These are phyloP conservation scores for Bipolaris gigantea DNA, from an alignment of 2,329 filamentous ascomycete species.

Conservation along the genomic window DNA sequence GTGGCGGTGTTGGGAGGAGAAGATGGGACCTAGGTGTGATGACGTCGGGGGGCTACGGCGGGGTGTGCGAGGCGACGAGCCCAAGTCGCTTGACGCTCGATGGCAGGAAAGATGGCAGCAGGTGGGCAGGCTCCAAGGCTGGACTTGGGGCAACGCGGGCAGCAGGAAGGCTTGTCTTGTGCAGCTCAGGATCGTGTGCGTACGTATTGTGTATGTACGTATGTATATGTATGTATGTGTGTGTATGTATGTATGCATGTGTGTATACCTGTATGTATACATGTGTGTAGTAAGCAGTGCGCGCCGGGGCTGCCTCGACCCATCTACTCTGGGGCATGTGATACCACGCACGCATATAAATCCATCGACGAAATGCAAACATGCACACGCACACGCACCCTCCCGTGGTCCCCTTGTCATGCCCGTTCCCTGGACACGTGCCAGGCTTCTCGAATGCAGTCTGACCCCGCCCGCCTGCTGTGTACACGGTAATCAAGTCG, in stretches of 20 bases:
- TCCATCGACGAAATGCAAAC: too few relatives aligned
- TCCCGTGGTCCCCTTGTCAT: too few relatives aligned
- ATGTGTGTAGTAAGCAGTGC: neutral
- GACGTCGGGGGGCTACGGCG: slow-evolving; percentile 12
- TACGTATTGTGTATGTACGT: too few relatives aligned
- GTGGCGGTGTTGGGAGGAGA: slow-evolving; percentile 1
- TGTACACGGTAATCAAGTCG: slow-evolving; percentile 2
- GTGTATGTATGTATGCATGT: too few relatives aligned
- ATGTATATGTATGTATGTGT: too few relatives aligned
- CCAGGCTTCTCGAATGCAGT: neutral
- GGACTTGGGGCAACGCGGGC: neutral
- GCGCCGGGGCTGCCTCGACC: too few relatives aligned
- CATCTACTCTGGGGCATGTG: too few relatives aligned
- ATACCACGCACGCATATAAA: too few relatives aligned
- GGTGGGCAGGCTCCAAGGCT: neutral
- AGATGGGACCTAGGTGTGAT: slow-evolving; percentile 10
- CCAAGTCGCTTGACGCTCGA: slow-evolving; percentile 6
- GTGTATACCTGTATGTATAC: too few relatives aligned
- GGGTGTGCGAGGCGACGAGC: slow-evolving; percentile 7
- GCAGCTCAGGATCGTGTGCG: neutral
- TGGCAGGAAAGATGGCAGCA: neutral
- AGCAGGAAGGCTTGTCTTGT: neutral
- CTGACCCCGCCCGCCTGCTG: neutral
- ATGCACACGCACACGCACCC: too few relatives aligned
- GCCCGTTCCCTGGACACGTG: too few relatives aligned